Conservation (phyloP, 1,284 basidiomycete genomes). For the Bondarzewia mesenterica region DNA sequence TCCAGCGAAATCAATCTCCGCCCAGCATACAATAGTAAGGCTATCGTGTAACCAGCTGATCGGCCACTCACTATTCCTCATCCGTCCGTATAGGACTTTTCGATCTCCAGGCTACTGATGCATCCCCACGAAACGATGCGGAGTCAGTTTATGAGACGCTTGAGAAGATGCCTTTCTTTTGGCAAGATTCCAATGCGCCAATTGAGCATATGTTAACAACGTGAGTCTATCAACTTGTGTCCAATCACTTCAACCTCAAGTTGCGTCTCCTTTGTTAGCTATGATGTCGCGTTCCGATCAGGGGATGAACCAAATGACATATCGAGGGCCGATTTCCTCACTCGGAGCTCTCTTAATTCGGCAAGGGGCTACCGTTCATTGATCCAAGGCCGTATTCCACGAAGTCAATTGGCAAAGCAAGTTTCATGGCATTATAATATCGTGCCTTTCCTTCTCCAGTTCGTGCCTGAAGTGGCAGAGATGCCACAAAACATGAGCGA, state of each 20-base stretch:
- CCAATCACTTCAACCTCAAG: neutral
- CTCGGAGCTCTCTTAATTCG: slow-evolving; percentile 40
- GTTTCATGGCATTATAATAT: slow-evolving; percentile 50
- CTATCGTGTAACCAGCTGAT: neutral
- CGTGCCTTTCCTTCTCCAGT: slow-evolving; percentile 30
- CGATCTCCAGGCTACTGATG: slow-evolving; percentile 25
- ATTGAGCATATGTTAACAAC: slow-evolving; percentile 49
- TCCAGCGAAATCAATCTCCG: slow-evolving; percentile 40
- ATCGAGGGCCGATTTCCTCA: slow-evolving; percentile 48
- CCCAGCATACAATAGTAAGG: slow-evolving; percentile 43
- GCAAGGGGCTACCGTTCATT: slow-evolving; percentile 44
- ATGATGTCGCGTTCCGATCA: slow-evolving; percentile 50
- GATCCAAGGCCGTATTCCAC: slow-evolving; percentile 35
- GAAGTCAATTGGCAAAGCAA: slow-evolving; percentile 27
- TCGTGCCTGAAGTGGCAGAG: slow-evolving; percentile 30
- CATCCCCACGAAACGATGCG: slow-evolving; percentile 23
- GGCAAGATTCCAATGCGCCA: slow-evolving; percentile 39
- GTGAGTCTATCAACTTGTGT: slow-evolving; percentile 23
- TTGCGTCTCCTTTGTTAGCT: slow-evolving; percentile 28
- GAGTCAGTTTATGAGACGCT: slow-evolving; percentile 38
- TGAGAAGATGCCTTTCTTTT: slow-evolving; percentile 45
- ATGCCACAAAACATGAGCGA: slow-evolving; percentile 28
- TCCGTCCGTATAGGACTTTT: slow-evolving; percentile 14
- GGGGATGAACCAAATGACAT: slow-evolving; percentile 35
- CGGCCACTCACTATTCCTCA: neutral